Base-by-base conservation (phyloP, 73 alveolate species). In the Paramecium pentaurelia region DNA sequence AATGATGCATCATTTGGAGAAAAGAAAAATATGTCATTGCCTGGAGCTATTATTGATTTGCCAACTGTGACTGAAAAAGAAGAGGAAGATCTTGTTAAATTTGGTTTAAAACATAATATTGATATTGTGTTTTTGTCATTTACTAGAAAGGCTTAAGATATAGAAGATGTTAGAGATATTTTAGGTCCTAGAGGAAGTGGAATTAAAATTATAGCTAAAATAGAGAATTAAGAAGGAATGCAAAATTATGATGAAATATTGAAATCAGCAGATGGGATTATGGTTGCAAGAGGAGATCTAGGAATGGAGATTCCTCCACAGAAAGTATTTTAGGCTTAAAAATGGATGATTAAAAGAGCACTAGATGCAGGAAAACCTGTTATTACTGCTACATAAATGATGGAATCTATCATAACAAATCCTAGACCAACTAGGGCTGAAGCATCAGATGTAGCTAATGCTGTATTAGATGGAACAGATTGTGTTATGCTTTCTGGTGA, bases 391-490 rank as follows among this genome's bases (percentile, higher is more conserved):
- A 98, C 99, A 18, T 97, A 98, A 95, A 98, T 98, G 98, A 96
- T 98, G 94, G 99, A 98, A 70, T 96, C 99, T 45, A 97, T 98
- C 99, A 97, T 97, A 54, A 96, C 92, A 60, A 97, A 98, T 93
- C 99, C 99, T 14, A 96, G 99, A 96, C 99, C 99, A 58, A 97
- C 99, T 38, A 96, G 99, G 84, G 99, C 99, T 36, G 99, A 98
- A 92, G 99, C 99, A 5, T 92, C 97, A 6, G 99, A 98, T 95
- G 98, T 98, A 44, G 98, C 99, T 83, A 98, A 98, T 86, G 99
- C 99, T 5, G 99, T 98, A 34, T 84, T 97, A 49, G 99, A 98
- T 92, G 99, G 99, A 80, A 93, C 99, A 45, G 99, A 98, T 89
- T 96, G 97, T 58, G 99, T 97, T 77, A 97, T 98, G 99, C 98